These are phyloP conservation scores for Phaeotremella skinneri DNA, from an alignment of 768 basidiomycete species.

Conservation along the genomic window DNA sequence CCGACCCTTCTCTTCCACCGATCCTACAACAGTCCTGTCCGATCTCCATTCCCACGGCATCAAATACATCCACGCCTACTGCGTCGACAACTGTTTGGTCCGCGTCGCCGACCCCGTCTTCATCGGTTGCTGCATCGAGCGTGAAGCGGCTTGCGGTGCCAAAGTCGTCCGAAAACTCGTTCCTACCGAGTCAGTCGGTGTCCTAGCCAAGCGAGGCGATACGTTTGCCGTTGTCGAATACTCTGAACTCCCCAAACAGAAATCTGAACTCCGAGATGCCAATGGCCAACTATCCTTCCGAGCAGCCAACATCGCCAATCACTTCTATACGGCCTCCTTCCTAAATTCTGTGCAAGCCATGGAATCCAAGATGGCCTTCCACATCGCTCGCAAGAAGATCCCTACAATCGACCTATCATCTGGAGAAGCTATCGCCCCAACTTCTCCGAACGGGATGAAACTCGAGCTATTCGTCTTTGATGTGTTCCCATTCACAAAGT, in stretches of 20 bases:
- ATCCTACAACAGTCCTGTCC: slow-evolving; percentile 71
- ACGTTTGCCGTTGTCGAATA: slow-evolving; percentile 94
- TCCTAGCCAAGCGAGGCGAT: slow-evolving; percentile 78
- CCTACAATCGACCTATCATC: slow-evolving; percentile 69
- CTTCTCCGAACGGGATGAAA: slow-evolving; percentile 97
- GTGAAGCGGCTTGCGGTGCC: slow-evolving; percentile 84
- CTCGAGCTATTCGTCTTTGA: slow-evolving; percentile 98
- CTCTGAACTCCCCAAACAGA: slow-evolving; percentile 86
- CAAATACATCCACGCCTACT: slow-evolving; percentile 88
- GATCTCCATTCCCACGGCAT: slow-evolving; percentile 75
- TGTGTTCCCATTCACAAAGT: slow-evolving; percentile 83
- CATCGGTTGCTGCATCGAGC: slow-evolving; percentile 87
- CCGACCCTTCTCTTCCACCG: slow-evolving; percentile 59
- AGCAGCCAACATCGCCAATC: slow-evolving; percentile 96
- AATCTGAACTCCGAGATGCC: slow-evolving; percentile 69
- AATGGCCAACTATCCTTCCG: slow-evolving; percentile 81
- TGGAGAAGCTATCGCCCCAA: slow-evolving; percentile 72
- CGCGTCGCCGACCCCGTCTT: slow-evolving; percentile 96
- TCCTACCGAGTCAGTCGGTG: slow-evolving; percentile 90
- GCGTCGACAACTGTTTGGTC: slow-evolving; percentile 99
- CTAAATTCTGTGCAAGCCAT: slow-evolving; percentile 73
- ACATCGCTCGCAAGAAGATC: slow-evolving; percentile 98
- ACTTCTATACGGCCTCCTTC: slow-evolving; percentile 90
- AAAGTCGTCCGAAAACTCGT: slow-evolving; percentile 90
- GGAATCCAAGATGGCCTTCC: slow-evolving; percentile 87